phyloP scores from a whole-genome alignment of 306 rosid genomes.

The Cicer yamashitae region DNA sequence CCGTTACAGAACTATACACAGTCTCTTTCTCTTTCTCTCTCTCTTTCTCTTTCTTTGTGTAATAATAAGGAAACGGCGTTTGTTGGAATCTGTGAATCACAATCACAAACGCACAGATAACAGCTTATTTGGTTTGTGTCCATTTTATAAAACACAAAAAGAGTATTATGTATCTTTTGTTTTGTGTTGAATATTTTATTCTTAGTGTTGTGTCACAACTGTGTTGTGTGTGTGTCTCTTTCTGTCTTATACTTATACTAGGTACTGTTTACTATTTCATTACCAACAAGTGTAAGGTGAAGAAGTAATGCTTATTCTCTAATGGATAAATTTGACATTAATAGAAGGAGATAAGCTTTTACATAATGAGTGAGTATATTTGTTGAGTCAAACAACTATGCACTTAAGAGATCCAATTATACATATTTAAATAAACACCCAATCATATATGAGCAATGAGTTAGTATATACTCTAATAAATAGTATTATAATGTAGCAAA shows the following conservation, averaged over 20 bases:
- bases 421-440: background rate
- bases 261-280: background rate
- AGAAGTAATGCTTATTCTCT: slow-evolving; percentile 4
- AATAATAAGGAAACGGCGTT: slow-evolving; percentile 35
- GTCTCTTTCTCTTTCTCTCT: background rate
- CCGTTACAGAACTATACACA: slow-evolving; percentile 11
- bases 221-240: background rate
- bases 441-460: background rate
- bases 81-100: slow-evolving; percentile 34
- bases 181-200: slow-evolving; percentile 14
- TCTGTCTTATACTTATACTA: background rate
- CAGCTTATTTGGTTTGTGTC: slow-evolving; percentile 20
- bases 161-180: background rate
- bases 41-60: background rate
- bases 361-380: background rate
- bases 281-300: background rate
- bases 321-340: background rate
- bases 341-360: background rate
- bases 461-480: background rate
- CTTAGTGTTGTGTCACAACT: slow-evolving; percentile 31
- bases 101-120: background rate
- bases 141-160: slow-evolving; percentile 33
- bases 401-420: background rate
- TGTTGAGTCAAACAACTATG: slow-evolving; percentile 7
- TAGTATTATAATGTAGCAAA: background rate